Evolutionary conservation across 768 basidiomycete genomes (phyloP).

Genomic region (Hortiboletus campestris): DNA sequence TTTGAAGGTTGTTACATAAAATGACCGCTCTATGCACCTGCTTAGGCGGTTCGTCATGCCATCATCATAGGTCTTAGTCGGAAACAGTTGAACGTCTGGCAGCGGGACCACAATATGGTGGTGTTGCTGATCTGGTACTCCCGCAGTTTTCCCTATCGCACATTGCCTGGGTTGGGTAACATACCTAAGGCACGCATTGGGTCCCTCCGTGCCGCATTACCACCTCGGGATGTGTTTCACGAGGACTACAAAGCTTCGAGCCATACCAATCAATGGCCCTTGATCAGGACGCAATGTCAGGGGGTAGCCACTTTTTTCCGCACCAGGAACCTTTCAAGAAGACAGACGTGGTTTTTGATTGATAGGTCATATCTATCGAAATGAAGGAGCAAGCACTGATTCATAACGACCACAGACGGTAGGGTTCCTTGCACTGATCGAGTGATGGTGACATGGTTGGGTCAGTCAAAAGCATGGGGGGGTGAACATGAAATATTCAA

Average conservation of each 20-base stretch:
- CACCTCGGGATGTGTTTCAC: not conserved
- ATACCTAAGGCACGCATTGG: too few species aligned
- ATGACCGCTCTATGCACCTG: too few species aligned
- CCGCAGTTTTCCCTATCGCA: too few species aligned
- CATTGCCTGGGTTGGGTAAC: too few species aligned
- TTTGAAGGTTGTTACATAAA: too few species aligned
- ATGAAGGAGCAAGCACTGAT: constrained; percentile 9
- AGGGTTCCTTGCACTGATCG: not conserved
- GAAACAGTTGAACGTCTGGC: too few species aligned
- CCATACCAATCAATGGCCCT: not conserved
- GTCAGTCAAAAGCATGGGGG: not conserved
- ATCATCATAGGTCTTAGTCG: too few species aligned
- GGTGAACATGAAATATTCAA: not conserved
- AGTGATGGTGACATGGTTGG: not conserved
- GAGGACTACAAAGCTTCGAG: not conserved
- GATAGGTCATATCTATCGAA: constrained; percentile 2
- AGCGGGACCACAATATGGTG: too few species aligned
- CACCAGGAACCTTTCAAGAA: not conserved
- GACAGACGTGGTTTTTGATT: not conserved
- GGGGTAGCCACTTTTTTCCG: not conserved
- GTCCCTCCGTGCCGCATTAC: too few species aligned
- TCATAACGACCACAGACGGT: not conserved
- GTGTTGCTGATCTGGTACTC: too few species aligned
- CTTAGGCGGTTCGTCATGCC: too few species aligned
- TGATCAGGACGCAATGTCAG: not conserved